Evolutionary conservation across 2,329 filamentous ascomycete genomes (phyloP), one percentile per base, ranked within the genome.

Genomic region (Fusarium oligoseptatum): DNA sequence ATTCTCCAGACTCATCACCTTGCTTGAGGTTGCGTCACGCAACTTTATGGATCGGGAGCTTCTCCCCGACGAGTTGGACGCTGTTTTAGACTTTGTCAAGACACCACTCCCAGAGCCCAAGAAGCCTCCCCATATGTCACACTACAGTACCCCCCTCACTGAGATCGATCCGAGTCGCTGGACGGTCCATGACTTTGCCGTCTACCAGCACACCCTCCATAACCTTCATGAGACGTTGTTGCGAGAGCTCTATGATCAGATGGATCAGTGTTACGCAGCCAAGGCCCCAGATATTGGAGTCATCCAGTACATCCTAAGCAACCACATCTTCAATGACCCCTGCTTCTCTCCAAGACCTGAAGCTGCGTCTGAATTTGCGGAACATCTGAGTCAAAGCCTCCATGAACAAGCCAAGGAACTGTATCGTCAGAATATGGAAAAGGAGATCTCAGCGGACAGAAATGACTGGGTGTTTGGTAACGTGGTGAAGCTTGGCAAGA

Each of bases 401-500:
- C 89, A 90, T 60, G 87, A 92, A 71, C 93, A 93, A 78, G 95
- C 96, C 9, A 90, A 90, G 20, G 90, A 92, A n/a, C 92, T 93
- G 6, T 98, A 99, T 80, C 90, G 93, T 65, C 90, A 89, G 32
- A 92, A 95, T 74, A 89, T 98, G 58, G 90, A 95, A 68, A 91
- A 92, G 71, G 90, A 95, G 78, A 92, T 99, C 2, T 95, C 95
- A 2, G 89, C 93, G 37, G 90, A 92, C 65, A 92, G 94, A 76
- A 91, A 95, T 74, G 89, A 94, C 60, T 98, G 97, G 95, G 91
- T 98, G 76, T 96, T 97, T 81, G 93, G 90, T 72, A 94, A 98
- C 82, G 93, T 98, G 66, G 95, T 98, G 68, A 91, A 95, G 79
- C 89, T 99, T 27, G 95, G 95, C 17, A 94, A 97, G 80, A 91